These are phyloP conservation scores for Pulveroboletus sp. DNA, from an alignment of 768 basidiomycete genomes.

Conservation along the genomic window DNA sequence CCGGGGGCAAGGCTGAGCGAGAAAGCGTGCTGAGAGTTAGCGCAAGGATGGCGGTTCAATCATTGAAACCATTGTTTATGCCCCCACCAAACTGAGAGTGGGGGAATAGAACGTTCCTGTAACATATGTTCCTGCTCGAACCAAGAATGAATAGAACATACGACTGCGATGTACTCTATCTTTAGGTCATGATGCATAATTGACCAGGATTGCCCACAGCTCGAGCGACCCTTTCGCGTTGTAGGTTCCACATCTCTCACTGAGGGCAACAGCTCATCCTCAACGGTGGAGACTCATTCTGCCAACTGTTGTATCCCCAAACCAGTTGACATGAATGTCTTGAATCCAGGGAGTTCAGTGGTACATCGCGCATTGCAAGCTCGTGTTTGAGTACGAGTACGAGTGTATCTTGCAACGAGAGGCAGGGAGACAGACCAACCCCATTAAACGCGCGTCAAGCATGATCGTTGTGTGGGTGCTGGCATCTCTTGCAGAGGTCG, in stretches of 20 bases:
- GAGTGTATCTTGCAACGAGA: too few species aligned
- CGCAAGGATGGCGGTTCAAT: conserved; percentile 25
- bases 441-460: too few species aligned
- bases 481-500: too few species aligned
- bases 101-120: neutral
- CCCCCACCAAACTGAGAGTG: conserved; percentile 16
- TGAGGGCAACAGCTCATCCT: neutral
- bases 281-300: neutral
- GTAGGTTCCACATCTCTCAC: too few species aligned
- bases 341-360: too few species aligned
- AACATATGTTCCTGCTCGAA: neutral
- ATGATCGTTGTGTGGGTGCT: too few species aligned
- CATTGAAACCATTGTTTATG: conserved; percentile 23
- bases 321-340: too few species aligned
- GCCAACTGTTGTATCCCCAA: neutral
- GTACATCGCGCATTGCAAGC: too few species aligned
- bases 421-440: too few species aligned
- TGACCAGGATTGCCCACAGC: neutral
- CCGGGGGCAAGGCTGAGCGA: conserved; percentile 6
- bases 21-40: conserved; percentile 24
- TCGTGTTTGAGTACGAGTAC: too few species aligned
- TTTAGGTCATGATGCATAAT: too few species aligned
- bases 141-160: neutral
- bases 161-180: too few species aligned
- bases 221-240: neutral